Evolutionary conservation across 1,139 yeast species (phyloP).

Genomic region (Suhomyces yuchorum): DNA sequence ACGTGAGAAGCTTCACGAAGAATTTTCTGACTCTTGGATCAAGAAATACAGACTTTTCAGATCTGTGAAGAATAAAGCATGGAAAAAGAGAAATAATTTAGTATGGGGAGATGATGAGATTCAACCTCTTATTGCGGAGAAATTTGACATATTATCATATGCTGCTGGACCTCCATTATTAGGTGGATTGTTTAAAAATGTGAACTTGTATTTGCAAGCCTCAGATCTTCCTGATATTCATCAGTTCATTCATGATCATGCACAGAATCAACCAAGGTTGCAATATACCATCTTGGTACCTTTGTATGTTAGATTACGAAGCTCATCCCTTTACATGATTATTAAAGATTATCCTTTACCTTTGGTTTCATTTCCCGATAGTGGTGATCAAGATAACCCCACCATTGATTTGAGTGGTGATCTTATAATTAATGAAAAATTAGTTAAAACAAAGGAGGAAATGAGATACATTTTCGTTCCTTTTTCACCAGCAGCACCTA

Average conservation of each 20-base stretch:
- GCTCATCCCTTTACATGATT: constrained; percentile 35
- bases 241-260: constrained; percentile 38
- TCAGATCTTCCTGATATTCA: constrained; percentile 37
- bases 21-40: constrained; percentile 76
- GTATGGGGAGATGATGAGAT: constrained; percentile 44
- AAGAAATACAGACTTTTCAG: constrained; percentile 33
- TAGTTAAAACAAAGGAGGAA: constrained; percentile 41
- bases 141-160: constrained; percentile 40
- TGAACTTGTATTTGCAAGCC: constrained; percentile 34
- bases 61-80: constrained; percentile 25
- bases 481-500: constrained; percentile 42
- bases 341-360: constrained; percentile 48
- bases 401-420: constrained; percentile 40
- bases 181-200: constrained; percentile 33
- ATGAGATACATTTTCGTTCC: constrained; percentile 49
- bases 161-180: constrained; percentile 40
- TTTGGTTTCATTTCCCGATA: constrained; percentile 42
- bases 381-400: constrained; percentile 27
- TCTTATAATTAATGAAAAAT: constrained; percentile 45
- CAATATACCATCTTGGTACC: constrained; percentile 46
- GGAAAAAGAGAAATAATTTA: constrained; percentile 29
- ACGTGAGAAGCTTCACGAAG: constrained; percentile 36
- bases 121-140: constrained; percentile 31
- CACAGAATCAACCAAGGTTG: constrained; percentile 45
- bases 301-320: constrained; percentile 31